phyloP scores from a whole-genome alignment of 371 early-diverging fungal genomes.

The Actinomucor elegans region DNA sequence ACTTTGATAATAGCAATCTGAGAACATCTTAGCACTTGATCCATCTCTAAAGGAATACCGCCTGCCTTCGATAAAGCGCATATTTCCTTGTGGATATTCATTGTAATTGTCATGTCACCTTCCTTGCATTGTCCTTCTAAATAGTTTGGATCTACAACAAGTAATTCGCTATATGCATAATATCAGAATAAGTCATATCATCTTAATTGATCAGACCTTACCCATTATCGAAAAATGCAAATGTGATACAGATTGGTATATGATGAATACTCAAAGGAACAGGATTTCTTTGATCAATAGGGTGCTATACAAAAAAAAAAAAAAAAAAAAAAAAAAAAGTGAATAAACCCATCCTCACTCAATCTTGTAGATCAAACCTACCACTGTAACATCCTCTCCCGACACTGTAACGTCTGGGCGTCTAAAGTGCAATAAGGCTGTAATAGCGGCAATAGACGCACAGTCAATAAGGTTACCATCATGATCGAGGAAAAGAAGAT shows the following conservation, averaged over 20 bases:
- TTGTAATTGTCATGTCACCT: slow-evolving; percentile 83
- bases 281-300: slow-evolving; percentile 81
- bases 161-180: slow-evolving; percentile 50
- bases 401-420: slow-evolving; percentile 92
- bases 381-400: slow-evolving; percentile 88
- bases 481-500: slow-evolving; percentile 89
- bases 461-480: slow-evolving; percentile 93
- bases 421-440: slow-evolving; percentile 88
- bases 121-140: slow-evolving; percentile 83
- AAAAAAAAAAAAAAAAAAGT: too few species aligned
- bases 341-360: neutral
- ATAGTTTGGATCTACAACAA: slow-evolving; percentile 84
- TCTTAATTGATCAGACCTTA: slow-evolving; percentile 16
- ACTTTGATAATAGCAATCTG: slow-evolving; percentile 77
- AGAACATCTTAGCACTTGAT: slow-evolving; percentile 73
- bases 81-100: slow-evolving; percentile 90
- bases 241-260: slow-evolving; percentile 90
- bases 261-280: slow-evolving; percentile 94
- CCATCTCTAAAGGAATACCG: slow-evolving; percentile 73
- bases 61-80: slow-evolving; percentile 91
- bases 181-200: neutral
- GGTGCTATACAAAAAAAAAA: slow-evolving; percentile 67
- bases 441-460: slow-evolving; percentile 88
- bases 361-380: slow-evolving; percentile 35
- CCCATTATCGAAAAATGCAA: slow-evolving; percentile 89